These are phyloP conservation scores for Apiotrichum sp. DNA, from an alignment of 1,284 basidiomycete species.

Conservation along the genomic window DNA sequence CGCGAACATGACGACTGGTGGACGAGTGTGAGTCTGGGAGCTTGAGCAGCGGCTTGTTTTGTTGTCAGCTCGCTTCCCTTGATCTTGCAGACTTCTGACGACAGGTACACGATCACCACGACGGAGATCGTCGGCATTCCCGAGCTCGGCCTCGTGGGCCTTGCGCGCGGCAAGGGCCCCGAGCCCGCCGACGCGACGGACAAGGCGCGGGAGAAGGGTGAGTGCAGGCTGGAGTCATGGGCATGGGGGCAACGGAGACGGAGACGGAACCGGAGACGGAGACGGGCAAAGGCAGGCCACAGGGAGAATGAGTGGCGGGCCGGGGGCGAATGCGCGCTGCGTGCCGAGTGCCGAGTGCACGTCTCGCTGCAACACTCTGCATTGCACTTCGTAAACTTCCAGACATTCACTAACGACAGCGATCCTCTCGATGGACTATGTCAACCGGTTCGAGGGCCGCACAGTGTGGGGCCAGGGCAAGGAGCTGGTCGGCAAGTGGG, in stretches of 20 bases:
- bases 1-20: slow-evolving; percentile 47
- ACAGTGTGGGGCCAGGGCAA: slow-evolving; percentile 65
- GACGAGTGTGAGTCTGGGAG: slow-evolving; percentile 41
- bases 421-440: slow-evolving; percentile 64
- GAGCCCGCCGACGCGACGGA: slow-evolving; percentile 55
- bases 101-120: slow-evolving; percentile 7
- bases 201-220: slow-evolving; percentile 63
- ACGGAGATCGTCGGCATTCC: slow-evolving; percentile 78
- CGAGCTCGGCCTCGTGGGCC: slow-evolving; percentile 79
- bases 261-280: no score
- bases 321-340: no score
- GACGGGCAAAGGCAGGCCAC: no score
- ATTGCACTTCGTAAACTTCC: no score
- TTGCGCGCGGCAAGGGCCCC: slow-evolving; percentile 77
- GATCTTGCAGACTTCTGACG: slow-evolving; percentile 4
- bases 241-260: no score
- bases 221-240: slow-evolving; percentile 5
- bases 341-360: no score
- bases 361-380: no score
- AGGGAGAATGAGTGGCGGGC: no score
- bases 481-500: slow-evolving; percentile 75
- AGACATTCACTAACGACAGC: slow-evolving; percentile 16
- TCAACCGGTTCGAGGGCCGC: slow-evolving; percentile 79
- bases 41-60: slow-evolving; percentile 2
- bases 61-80: neutral